Evolutionary conservation across 495 filamentous ascomycete genomes (phyloP), one percentile per base, ranked within the genome.

Genomic region (Penicillium egyptiacum): DNA sequence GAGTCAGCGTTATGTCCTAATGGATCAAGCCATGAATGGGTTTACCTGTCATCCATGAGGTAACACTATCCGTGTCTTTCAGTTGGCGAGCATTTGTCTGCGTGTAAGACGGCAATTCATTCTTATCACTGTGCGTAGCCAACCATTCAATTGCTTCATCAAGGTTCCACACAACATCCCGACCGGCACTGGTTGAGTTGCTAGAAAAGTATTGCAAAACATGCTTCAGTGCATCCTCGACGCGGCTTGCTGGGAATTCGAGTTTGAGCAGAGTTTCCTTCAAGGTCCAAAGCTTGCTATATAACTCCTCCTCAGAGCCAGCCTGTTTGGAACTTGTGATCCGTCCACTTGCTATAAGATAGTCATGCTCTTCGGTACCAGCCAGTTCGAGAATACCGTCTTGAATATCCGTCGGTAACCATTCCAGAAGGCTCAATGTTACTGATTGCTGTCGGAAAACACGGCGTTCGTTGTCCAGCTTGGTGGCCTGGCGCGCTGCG

Each of bases 141-240:
- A 97, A 76, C 90, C 89, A 96, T 62, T 96, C 89, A 28, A 97
- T 61, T n/a, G 83, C 82, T 67, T 94, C 91, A 55, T 94, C 87
- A 45, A 97, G 72, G 19, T 92, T 92, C 88, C 91, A 95, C 11
- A 90, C 79, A 5, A 76, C 70, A 40, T 94, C 90, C 57, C 85
- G 88, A 59, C 75, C 75, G 31, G 69, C 60, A 20, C 67, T 69
- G 19, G 66, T 56, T 11, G 84, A 75, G 58, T 78, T 79, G 7
- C 78, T 79, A 19, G 79, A 75, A 61, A 84, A 82, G 37, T 75
- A 75, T 31, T 80, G 73, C 43, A 91, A 69, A 11, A 91, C 76
- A 62, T 86, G 82, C 55, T 82, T 79, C 44, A 96, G 61, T 7
- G 85, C 85, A 20, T 85, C 77, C 45, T 87, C 79, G 17, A 90